Evolutionary conservation across 1,284 basidiomycete species (phyloP), one percentile per base, ranked within the genome.

Genomic region (Golubevia sp.): DNA sequence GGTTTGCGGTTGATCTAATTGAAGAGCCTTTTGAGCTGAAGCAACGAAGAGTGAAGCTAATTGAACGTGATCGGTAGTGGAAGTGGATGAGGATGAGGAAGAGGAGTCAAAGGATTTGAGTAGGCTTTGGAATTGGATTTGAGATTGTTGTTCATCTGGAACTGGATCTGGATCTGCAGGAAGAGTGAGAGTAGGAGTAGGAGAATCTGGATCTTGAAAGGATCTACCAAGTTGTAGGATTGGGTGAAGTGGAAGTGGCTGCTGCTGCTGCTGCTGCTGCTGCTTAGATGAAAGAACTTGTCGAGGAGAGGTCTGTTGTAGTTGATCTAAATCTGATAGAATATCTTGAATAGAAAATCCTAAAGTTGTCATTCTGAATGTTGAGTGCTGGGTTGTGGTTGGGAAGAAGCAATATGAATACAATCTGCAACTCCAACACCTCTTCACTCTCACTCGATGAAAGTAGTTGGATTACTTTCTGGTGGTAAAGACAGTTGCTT

Each of bases 401-500:
- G n/a, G n/a, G n/a, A n/a, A n/a, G n/a, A n/a, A n/a, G n/a, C n/a
- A n/a, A n/a, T n/a, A n/a, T n/a, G n/a, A n/a, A n/a, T n/a, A n/a
- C n/a, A n/a, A n/a, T n/a, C n/a, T n/a, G n/a, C n/a, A n/a, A n/a
- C n/a, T n/a, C n/a, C n/a, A n/a, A n/a, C n/a, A n/a, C n/a, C n/a
- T n/a, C n/a, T n/a, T n/a, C n/a, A n/a, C n/a, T n/a, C n/a, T n/a
- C n/a, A 27, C 44, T 61, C 30, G 61, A 96, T 97, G 94, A 95
- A 94, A 86, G 94, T 96, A 83, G 90, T 98, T 72, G 96, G 92
- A 1, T 87, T 99, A 62, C 89, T 99, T 56, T 97, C 94, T 61
- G 97, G 97, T 34, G 97, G 97, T 52, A 99, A 99, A 85, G 97
- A 99, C 85, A 94, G 92, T 81, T 97, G 94, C 87, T 99, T 91